Percentiles rank a stretch among this genome's conserved stretches.
Evolutionary conservation across 2,329 filamentous ascomycete genomes (phyloP).

Genomic region (Calonectria pteridis): DNA sequence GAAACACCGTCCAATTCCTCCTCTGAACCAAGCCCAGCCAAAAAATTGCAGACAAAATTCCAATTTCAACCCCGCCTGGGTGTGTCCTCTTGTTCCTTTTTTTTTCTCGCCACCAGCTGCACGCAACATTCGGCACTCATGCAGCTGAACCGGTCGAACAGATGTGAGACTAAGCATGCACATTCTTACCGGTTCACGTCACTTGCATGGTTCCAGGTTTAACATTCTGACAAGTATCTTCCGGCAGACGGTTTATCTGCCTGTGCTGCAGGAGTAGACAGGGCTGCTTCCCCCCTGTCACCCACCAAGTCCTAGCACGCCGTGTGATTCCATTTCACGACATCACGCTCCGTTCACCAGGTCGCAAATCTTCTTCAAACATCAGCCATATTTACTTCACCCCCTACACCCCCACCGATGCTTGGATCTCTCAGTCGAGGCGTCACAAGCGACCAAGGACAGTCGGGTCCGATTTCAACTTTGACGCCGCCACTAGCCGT

Average conservation of each 20-base stretch:
- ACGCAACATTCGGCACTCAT: background rate
- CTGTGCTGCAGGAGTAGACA: background rate
- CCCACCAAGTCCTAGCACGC: background rate
- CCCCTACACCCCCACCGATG: background rate
- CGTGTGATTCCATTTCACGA: background rate
- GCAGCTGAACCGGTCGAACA: background rate
- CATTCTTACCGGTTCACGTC: background rate
- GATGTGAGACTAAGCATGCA: background rate
- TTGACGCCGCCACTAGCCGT: background rate
- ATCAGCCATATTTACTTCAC: background rate
- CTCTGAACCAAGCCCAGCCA: background rate
- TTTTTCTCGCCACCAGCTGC: background rate
- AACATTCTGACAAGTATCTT: background rate
- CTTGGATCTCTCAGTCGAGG: background rate
- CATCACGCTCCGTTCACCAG: background rate
- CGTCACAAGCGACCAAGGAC: background rate
- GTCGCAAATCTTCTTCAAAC: background rate
- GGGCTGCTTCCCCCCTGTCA: background rate
- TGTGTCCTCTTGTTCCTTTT: background rate
- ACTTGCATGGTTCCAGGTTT: background rate
- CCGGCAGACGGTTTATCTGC: background rate
- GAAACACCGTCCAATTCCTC: background rate
- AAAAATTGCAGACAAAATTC: background rate
- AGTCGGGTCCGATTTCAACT: background rate
- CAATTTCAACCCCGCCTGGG: background rate